Percentiles rank a stretch among this genome's conserved stretches.
phyloP scores from a whole-genome alignment of 306 rosid genomes.

The Dryas octopetala region DNA sequence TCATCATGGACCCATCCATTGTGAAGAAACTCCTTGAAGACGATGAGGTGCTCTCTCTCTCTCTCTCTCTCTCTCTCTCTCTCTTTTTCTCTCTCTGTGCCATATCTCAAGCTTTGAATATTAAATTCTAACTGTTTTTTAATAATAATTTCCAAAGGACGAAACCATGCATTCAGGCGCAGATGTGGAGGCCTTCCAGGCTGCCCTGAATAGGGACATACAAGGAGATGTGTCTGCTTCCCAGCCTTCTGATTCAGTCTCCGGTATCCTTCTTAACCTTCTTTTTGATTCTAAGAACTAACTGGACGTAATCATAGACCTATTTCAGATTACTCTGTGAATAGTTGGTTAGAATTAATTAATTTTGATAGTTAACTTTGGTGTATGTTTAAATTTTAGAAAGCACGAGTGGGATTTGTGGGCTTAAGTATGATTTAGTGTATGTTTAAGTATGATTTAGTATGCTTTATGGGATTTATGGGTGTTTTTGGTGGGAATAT shows the following conservation, averaged over 20 bases:
- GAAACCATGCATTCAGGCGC: constrained; percentile 91
- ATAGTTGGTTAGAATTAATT: neutral
- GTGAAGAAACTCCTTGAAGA: constrained; percentile 94
- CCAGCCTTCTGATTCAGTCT: constrained; percentile 51
- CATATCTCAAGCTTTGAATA: neutral
- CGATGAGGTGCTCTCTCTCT: constrained; percentile 61
- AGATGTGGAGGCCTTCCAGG: constrained; percentile 86
- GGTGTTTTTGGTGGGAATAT: too few relatives aligned
- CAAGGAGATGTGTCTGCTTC: constrained; percentile 64
- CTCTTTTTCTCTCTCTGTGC: neutral
- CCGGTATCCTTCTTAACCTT: constrained; percentile 34
- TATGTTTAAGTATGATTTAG: too few relatives aligned
- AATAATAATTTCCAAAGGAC: constrained; percentile 46
- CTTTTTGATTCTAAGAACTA: neutral
- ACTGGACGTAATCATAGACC: neutral
- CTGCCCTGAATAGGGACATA: constrained; percentile 73
- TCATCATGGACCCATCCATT: constrained; percentile 75
- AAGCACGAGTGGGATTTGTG: neutral
- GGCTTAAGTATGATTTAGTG: neutral
- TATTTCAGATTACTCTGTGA: neutral
- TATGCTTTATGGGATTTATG: too few relatives aligned
- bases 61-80: constrained; percentile 10
- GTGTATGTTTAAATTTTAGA: neutral
- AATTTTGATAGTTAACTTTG: neutral
- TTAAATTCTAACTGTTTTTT: neutral